phyloP scores from a whole-genome alignment of 2,329 filamentous ascomycete genomes.

The Ceratocystiopsis minuta region DNA sequence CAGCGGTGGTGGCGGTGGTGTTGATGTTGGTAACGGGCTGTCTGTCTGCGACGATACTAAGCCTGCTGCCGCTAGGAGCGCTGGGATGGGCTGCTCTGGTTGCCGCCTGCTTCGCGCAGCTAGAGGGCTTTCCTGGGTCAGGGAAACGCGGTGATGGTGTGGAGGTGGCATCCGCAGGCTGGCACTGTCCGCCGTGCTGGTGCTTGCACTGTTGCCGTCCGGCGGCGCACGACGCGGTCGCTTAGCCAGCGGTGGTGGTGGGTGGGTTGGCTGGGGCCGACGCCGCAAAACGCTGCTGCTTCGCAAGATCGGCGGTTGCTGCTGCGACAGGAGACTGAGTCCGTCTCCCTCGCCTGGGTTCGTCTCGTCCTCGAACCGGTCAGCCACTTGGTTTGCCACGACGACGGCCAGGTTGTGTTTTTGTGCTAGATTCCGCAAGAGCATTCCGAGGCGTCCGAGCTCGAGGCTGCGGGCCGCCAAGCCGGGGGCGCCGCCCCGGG shows the following conservation, averaged over 20 bases:
- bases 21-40: constrained; percentile 19
- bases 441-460: constrained; percentile 56
- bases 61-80: background rate
- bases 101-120: constrained; percentile 24
- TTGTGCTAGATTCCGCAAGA: constrained; percentile 59
- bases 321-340: constrained; percentile 2
- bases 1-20: constrained; percentile 10
- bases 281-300: too few relatives aligned
- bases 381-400: constrained; percentile 87
- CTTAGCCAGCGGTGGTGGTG: too few relatives aligned
- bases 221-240: background rate
- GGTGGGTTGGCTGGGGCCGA: too few relatives aligned
- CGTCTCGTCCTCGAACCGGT: constrained; percentile 45
- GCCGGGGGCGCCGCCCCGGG: background rate
- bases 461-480: constrained; percentile 64
- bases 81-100: background rate
- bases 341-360: background rate
- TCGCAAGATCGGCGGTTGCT: background rate
- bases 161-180: too few relatives aligned
- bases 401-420: constrained; percentile 66
- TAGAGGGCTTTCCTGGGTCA: constrained; percentile 29
- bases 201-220: constrained; percentile 4
- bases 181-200: background rate
- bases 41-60: too few relatives aligned
- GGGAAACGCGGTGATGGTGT: background rate